Conservation (phyloP, 2,329 filamentous ascomycete genomes). For the Fusarium sp. region DNA sequence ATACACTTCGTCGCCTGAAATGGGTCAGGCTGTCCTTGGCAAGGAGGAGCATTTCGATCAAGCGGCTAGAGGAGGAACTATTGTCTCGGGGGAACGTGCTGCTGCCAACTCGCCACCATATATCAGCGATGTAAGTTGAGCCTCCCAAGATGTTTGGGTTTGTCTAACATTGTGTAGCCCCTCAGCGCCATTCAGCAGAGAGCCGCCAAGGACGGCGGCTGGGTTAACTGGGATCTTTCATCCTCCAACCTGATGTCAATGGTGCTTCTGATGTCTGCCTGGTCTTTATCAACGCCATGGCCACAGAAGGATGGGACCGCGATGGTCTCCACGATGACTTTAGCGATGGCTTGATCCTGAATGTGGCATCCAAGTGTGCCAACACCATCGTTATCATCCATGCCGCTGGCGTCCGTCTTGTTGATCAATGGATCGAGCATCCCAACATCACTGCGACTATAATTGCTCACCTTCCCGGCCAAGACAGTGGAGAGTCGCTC, state of each 20-base stretch:
- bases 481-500: constrained; percentile 71
- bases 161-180: constrained; percentile 21
- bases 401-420: constrained; percentile 70
- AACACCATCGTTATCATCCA: constrained; percentile 75
- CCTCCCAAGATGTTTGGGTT: fast-evolving
- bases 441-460: constrained; percentile 74
- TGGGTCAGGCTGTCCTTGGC: constrained; percentile 58
- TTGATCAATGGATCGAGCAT: constrained; percentile 74
- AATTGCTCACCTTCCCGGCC: constrained; percentile 73
- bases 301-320: constrained; percentile 81
- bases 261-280: constrained; percentile 71
- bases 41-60: constrained; percentile 60
- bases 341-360: constrained; percentile 69
- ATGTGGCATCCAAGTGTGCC: constrained; percentile 69
- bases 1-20: constrained; percentile 60
- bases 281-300: constrained; percentile 84
- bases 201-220: constrained; percentile 65
- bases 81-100: constrained; percentile 64
- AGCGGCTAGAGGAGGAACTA: constrained; percentile 63
- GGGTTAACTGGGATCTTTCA: constrained; percentile 62
- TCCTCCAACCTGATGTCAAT: constrained; percentile 51
- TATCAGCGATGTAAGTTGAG: constrained; percentile 56
- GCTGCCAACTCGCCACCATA: constrained; percentile 64
- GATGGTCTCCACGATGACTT: constrained; percentile 76
- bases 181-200: constrained; percentile 62